phyloP scores from a whole-genome alignment of 2,329 filamentous ascomycete genomes.

The Alternaria atra region DNA sequence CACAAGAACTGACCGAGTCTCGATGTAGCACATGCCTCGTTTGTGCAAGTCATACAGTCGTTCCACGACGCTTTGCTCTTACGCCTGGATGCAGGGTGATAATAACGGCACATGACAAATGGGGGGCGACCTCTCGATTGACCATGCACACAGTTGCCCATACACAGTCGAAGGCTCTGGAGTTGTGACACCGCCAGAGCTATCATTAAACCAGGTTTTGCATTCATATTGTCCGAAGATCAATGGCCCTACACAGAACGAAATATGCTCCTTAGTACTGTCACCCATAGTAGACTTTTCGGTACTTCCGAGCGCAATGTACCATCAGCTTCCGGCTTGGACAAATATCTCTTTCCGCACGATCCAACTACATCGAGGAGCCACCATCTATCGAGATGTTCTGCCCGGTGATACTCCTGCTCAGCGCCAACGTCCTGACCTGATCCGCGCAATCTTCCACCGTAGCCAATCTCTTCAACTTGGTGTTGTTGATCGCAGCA shows the following conservation, averaged over 20 bases:
- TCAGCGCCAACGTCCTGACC: constrained; percentile 46
- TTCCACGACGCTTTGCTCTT: not conserved
- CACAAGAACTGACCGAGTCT: not conserved
- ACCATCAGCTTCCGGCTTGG: not conserved
- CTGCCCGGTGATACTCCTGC: constrained; percentile 49
- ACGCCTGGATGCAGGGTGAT: not conserved
- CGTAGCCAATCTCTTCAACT: constrained; percentile 62
- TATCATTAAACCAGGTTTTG: not conserved
- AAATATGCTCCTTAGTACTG: not conserved
- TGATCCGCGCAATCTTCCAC: constrained; percentile 58
- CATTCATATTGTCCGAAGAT: not conserved
- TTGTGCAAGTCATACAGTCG: not conserved
- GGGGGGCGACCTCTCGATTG: not conserved
- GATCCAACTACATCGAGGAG: constrained; percentile 23
- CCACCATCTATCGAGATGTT: constrained; percentile 51
- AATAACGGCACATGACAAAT: not conserved
- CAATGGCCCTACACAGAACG: not conserved
- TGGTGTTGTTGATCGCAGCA: constrained; percentile 54
- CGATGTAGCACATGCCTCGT: not conserved
- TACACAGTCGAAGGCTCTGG: not conserved
- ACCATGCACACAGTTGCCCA: not conserved
- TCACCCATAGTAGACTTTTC: not conserved
- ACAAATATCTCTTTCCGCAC: not conserved
- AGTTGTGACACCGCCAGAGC: not conserved
- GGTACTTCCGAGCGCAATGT: not conserved